These are phyloP conservation scores for Pichia inconspicua DNA, from an alignment of 1,139 yeast species.

Conservation along the genomic window DNA sequence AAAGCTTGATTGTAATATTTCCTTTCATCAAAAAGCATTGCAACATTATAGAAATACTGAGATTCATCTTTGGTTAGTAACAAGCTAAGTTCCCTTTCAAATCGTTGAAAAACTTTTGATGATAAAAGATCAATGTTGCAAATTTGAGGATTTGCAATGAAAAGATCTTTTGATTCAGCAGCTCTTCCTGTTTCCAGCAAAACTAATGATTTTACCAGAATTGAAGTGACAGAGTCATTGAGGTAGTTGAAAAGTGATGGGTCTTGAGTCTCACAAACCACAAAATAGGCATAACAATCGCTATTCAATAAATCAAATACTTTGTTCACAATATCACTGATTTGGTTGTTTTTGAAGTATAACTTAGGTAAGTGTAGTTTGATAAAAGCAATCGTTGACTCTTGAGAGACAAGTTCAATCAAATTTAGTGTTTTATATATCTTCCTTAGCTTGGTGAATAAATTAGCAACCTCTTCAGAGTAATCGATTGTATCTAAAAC, in stretches of 20 bases:
- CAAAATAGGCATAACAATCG: conserved; percentile 21
- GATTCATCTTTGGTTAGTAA: conserved; percentile 17
- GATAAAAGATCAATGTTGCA: not conserved
- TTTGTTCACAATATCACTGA: conserved; percentile 19
- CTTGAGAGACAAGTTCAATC: conserved; percentile 6
- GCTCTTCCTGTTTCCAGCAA: conserved; percentile 21
- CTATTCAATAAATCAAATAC: conserved; percentile 13
- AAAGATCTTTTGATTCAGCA: conserved; percentile 24
- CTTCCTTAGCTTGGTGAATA: conserved; percentile 18
- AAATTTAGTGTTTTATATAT: conserved; percentile 13
- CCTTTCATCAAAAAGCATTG: conserved; percentile 19
- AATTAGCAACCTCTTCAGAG: conserved; percentile 25
- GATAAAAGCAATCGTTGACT: conserved; percentile 12
- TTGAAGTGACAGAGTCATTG: conserved; percentile 19
- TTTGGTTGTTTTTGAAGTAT: conserved; percentile 20
- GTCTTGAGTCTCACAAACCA: conserved; percentile 12
- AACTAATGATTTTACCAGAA: conserved; percentile 24
- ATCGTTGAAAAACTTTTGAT: conserved; percentile 10
- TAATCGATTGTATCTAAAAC: conserved; percentile 34
- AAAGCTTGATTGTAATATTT: conserved; percentile 18
- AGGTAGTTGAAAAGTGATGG: conserved; percentile 16
- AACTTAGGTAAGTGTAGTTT: conserved; percentile 17
- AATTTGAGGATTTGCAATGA: conserved; percentile 15
- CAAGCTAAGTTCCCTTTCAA: conserved; percentile 10
- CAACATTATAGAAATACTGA: conserved; percentile 21